A percentile compares a stretch with the other conserved stretches of the same genome.
These are phyloP conservation scores for Hypsizygus marmoreus DNA, from an alignment of 768 basidiomycete species.

Conservation along the genomic window DNA sequence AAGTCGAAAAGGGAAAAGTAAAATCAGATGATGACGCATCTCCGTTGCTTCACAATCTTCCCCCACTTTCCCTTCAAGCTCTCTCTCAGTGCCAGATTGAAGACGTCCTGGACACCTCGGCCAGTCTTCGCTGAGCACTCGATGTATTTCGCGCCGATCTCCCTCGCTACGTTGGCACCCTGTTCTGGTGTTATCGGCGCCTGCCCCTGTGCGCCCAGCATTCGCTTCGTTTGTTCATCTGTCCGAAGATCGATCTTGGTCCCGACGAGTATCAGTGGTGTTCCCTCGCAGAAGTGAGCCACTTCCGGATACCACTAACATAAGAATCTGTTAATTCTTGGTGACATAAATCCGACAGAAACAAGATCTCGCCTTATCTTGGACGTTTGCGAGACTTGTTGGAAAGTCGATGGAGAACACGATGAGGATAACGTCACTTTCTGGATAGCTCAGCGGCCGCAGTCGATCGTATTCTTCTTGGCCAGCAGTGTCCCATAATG, in stretches of 20 bases:
- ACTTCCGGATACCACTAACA: constrained; percentile 90
- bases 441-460: constrained; percentile 83
- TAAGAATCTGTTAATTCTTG: constrained; percentile 6
- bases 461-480: constrained; percentile 96
- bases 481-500: constrained; percentile 98
- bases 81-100: constrained; percentile 85
- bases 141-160: constrained; percentile 91
- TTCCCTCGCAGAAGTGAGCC: constrained; percentile 87
- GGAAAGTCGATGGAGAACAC: constrained; percentile 96
- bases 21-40: constrained; percentile 64
- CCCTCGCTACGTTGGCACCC: constrained; percentile 82
- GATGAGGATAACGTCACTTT: constrained; percentile 89
- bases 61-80: constrained; percentile 83
- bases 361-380: constrained; percentile 68
- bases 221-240: constrained; percentile 83
- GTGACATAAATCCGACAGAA: not conserved
- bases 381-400: constrained; percentile 85
- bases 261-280: constrained; percentile 88
- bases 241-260: constrained; percentile 91
- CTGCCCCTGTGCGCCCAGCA: constrained; percentile 89
- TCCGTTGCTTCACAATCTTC: constrained; percentile 66
- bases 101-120: constrained; percentile 87
- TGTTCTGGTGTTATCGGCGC: constrained; percentile 80
- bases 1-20: constrained; percentile 12
- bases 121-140: constrained; percentile 97